A percentile compares a stretch with the other conserved stretches of the same genome.
These are phyloP conservation scores for Thelonectria blattea DNA, from an alignment of 2,329 filamentous ascomycete genomes.

Conservation along the genomic window DNA sequence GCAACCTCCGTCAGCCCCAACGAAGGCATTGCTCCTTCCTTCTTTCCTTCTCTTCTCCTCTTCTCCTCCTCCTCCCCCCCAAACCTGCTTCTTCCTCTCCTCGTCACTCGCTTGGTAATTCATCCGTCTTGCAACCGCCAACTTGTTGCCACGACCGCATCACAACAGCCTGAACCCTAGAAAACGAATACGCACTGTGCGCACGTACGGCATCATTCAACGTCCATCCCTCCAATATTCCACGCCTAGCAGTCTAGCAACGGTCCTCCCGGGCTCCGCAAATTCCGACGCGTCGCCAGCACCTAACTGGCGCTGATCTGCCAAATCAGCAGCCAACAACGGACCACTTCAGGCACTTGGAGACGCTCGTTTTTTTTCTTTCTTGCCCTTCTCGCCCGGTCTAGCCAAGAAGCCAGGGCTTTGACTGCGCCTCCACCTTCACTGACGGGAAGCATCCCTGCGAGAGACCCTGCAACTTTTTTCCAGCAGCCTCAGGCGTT, in stretches of 20 bases:
- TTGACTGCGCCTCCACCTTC: conserved; percentile 16
- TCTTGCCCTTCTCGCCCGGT: background rate
- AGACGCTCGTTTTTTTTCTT: background rate
- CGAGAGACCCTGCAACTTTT: conserved; percentile 3
- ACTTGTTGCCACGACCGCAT: conserved; percentile 21
- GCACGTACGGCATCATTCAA: background rate
- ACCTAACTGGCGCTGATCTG: conserved; percentile 8
- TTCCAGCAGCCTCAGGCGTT: conserved; percentile 15
- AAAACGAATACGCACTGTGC: background rate
- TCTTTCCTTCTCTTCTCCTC: background rate
- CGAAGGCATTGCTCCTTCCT: background rate
- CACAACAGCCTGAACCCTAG: background rate
- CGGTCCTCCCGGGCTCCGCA: conserved; percentile 23
- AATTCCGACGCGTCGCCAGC: conserved; percentile 28
- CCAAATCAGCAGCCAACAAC: conserved; percentile 29
- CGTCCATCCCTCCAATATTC: background rate
- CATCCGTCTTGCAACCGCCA: background rate
- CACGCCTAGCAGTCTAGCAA: background rate
- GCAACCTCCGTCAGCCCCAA: background rate
- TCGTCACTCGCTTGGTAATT: conserved; percentile 22
- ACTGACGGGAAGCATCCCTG: conserved; percentile 2
- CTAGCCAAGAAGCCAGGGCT: background rate
- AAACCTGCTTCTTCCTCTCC: conserved; percentile 1
- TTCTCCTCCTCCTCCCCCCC: background rate
- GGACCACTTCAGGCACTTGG: conserved; percentile 12